These are phyloP conservation scores for Astrothelium subdiscretum DNA, from an alignment of 495 filamentous ascomycete species.

Conservation along the genomic window DNA sequence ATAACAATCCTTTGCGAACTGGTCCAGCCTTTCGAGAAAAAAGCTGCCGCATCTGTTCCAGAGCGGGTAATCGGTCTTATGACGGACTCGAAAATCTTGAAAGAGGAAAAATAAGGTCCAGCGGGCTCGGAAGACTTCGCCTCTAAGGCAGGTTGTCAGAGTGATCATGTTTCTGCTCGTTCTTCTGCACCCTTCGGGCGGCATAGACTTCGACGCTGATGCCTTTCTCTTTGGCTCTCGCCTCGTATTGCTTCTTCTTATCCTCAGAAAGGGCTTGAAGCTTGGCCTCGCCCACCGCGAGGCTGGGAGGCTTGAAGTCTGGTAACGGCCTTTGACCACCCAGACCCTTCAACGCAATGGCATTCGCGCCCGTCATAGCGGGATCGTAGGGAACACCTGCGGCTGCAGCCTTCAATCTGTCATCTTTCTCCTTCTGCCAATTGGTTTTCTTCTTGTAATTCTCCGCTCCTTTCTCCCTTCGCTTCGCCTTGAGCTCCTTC, in stretches of 20 bases:
- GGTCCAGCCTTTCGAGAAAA: not conserved
- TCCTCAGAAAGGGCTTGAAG: conserved; percentile 1
- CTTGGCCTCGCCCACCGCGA: not conserved
- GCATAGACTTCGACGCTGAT: conserved; percentile 11
- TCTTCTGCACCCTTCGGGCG: not conserved
- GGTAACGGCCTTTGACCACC: conserved; percentile 8
- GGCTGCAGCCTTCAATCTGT: not conserved
- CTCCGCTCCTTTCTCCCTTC: not conserved
- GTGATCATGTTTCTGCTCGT: not conserved
- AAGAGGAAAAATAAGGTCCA: not conserved
- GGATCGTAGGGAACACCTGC: not conserved
- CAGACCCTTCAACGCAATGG: conserved; percentile 5
- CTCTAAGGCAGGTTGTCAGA: not conserved
- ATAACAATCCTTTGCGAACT: not conserved
- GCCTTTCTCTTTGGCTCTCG: conserved; percentile 12
- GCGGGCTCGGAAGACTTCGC: not conserved
- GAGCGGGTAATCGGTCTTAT: not conserved
- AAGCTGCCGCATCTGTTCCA: not conserved
- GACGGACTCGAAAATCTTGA: not conserved
- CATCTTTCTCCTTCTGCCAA: conserved; percentile 1
- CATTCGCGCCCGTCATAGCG: conserved; percentile 1
- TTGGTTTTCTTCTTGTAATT: not conserved
- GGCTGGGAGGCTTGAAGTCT: not conserved
- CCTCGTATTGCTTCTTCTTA: conserved; percentile 7
- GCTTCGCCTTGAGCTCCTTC: conserved; percentile 4